phyloP scores from a whole-genome alignment of 2,329 filamentous ascomycete genomes.

The Hymenoscyphus albidus region DNA sequence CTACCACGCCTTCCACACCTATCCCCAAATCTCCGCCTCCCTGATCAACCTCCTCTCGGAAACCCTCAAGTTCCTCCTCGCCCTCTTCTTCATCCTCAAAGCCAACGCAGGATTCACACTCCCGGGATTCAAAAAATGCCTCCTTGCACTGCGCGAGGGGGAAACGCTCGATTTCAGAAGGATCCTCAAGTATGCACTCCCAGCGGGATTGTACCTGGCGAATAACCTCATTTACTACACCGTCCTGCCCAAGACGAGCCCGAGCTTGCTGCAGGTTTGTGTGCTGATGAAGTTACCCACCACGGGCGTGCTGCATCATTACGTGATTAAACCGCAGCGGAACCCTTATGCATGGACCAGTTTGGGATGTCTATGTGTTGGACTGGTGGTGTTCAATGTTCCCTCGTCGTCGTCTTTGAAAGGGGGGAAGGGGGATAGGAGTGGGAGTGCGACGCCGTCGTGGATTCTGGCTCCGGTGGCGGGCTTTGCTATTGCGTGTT shows the following conservation, averaged over 20 bases:
- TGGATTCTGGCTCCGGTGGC: slow-evolving; percentile 24
- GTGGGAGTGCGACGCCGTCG: not conserved
- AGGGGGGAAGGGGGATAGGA: not conserved
- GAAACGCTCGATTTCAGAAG: slow-evolving; percentile 8
- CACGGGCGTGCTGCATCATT: slow-evolving; percentile 26
- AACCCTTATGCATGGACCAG: slow-evolving; percentile 23
- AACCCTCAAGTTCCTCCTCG: slow-evolving; percentile 20
- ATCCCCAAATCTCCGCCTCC: slow-evolving; percentile 22
- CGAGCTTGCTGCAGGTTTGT: slow-evolving; percentile 26
- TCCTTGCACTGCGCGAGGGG: not conserved
- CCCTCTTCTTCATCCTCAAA: slow-evolving; percentile 16
- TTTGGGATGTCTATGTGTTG: slow-evolving; percentile 21
- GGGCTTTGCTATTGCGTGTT: slow-evolving; percentile 21
- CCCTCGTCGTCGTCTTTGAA: not conserved
- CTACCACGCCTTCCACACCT: slow-evolving; percentile 23
- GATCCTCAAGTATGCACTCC: slow-evolving; percentile 22
- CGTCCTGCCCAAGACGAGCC: slow-evolving; percentile 21
- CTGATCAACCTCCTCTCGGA: slow-evolving; percentile 23
- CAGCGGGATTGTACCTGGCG: slow-evolving; percentile 22
- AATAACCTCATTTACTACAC: slow-evolving; percentile 29
- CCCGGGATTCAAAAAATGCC: not conserved
- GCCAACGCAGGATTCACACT: slow-evolving; percentile 11
- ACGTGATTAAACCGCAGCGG: slow-evolving; percentile 22
- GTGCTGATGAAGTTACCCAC: slow-evolving; percentile 25
- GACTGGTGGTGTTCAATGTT: slow-evolving; percentile 24